Evolutionary conservation across 1,284 basidiomycete genomes (phyloP).

Genomic region (Coniferiporia weirii): DNA sequence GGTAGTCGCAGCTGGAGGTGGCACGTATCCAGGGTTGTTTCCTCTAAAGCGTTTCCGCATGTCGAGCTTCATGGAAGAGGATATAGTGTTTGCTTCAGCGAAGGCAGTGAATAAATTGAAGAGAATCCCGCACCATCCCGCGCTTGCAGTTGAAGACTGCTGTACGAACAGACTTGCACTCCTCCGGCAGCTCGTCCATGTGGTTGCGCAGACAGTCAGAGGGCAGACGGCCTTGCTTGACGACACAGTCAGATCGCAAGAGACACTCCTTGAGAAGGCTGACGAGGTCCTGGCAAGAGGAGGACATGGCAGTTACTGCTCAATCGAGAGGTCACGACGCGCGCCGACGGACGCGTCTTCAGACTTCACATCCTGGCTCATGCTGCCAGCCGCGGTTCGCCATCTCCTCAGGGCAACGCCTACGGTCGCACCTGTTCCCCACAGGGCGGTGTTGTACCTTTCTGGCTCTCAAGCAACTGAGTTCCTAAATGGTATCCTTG

Average conservation of each 20-base stretch:
- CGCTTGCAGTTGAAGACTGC: conserved; percentile 86
- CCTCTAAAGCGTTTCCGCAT: conserved; percentile 82
- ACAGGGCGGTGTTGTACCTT: conserved; percentile 68
- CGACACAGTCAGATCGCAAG: conserved; percentile 76
- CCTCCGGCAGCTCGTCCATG: conserved; percentile 65
- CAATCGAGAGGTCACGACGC: too few species aligned
- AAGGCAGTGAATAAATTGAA: background rate
- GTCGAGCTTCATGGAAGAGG: conserved; percentile 51
- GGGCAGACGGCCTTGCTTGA: conserved; percentile 65
- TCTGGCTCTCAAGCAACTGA: conserved; percentile 78
- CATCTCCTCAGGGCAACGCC: conserved; percentile 46
- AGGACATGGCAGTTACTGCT: conserved; percentile 50
- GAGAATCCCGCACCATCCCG: conserved; percentile 61
- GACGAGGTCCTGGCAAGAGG: conserved; percentile 70
- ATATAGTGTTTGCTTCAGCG: background rate
- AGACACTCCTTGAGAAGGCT: conserved; percentile 75
- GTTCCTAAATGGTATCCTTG: conserved; percentile 86
- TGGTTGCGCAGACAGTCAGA: conserved; percentile 77
- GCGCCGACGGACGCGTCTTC: background rate
- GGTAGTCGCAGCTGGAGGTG: conserved; percentile 7
- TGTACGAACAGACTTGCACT: conserved; percentile 68
- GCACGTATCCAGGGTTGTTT: conserved; percentile 50
- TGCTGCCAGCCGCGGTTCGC: conserved; percentile 37
- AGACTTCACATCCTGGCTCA: conserved; percentile 18
- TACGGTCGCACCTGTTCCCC: conserved; percentile 55